Conservation (phyloP, 257 asterid species). For the Solanum paucissectum region DNA sequence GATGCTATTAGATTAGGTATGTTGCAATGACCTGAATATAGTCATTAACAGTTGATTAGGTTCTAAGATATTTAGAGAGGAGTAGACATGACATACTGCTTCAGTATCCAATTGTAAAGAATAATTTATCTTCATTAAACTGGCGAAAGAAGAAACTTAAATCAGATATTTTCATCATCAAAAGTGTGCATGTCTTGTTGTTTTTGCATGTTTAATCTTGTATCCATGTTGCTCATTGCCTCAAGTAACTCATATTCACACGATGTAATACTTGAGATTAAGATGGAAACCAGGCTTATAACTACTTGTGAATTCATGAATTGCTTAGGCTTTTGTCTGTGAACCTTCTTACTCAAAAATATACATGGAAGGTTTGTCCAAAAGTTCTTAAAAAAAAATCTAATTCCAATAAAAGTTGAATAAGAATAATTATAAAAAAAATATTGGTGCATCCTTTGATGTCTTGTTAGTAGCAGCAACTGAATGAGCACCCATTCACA, state of each 20-base stretch:
- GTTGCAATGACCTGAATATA: no score
- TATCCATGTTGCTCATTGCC: background rate
- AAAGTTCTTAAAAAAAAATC: background rate
- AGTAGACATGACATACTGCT: background rate
- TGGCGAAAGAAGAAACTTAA: background rate
- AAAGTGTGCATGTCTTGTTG: background rate
- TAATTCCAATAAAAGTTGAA: background rate
- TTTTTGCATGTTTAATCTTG: background rate
- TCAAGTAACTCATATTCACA: background rate
- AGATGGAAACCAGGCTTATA: background rate
- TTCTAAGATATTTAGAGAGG: no score
- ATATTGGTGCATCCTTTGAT: constrained; percentile 8
- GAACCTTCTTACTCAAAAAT: constrained; percentile 6
- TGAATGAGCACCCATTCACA: constrained; percentile 23
- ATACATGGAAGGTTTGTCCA: constrained; percentile 4
- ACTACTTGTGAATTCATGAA: background rate
- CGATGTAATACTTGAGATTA: background rate
- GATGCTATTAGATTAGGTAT: no score
- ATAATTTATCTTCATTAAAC: background rate
- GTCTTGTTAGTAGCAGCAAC: constrained; percentile 14
- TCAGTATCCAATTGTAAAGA: background rate
- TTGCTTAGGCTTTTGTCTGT: background rate
- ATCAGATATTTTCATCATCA: background rate
- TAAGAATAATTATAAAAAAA: background rate
- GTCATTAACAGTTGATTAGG: no score